Base-by-base conservation (phyloP, 495 filamentous ascomycete genomes). In the Penicillium psychrofluorescens region DNA sequence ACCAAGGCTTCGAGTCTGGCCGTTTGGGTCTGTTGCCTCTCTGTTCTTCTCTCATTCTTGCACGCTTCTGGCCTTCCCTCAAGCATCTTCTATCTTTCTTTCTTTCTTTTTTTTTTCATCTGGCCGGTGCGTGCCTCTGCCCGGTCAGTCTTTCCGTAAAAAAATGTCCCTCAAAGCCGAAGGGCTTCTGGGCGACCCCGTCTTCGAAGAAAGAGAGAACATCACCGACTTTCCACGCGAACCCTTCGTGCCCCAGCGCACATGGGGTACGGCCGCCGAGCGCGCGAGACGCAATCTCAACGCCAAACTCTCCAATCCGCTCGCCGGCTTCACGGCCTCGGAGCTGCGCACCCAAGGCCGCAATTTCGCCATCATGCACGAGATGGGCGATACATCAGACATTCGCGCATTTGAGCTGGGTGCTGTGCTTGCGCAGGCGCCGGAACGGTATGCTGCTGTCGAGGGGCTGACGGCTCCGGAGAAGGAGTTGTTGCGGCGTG, bases 371-470 rank as follows among this genome's bases (percentile, higher is more conserved):
- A 60, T 65, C n/a, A 70, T 74, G 27, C 70, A 86, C 50, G 74
- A 77, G 11, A 66, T 89, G 34, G 81, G 76, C 12, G 76, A 79
- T 40, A 62, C 68, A 27, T 61, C 68, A 6, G 85, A 88, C 52
- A 64, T 87, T 31, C 71, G 80, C 15, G 81, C 80, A 13, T 86
- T 94, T 56, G 75, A 77, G 35, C 72, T 86, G 44, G 88, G 86
- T 4, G 88, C 88, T 38, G 71, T 86, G 36, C 68, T 90, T 41
- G 83, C 83, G 5, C 78, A 84, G 35, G 62, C 77, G 11, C 76
- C 77, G 7, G 61, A 68, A 36, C 60, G 61, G 35, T 83, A 75
- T 53, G 75, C 77, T 9, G 60, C 63, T 35, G 59, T 86, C 32
- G 52, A 64, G 5, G 79, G 70, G 12, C 63, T 87, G 38, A 79